These are phyloP conservation scores for Alloteropsis semialata DNA, from an alignment of 176 grass and related monocot species.

Conservation along the genomic window DNA sequence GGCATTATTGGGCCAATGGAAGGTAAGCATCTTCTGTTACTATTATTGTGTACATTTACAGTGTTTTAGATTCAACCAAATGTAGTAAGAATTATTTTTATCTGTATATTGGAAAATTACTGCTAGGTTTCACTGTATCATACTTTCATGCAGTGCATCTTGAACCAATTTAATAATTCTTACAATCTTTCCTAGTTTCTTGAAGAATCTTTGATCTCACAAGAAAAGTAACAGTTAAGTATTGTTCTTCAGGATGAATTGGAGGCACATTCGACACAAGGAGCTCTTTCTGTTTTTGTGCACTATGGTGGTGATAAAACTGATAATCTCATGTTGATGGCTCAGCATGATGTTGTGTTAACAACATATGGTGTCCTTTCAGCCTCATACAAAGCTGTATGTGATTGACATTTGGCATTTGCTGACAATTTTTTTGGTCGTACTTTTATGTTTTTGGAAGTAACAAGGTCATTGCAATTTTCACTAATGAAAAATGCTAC, in stretches of 20 bases:
- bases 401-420: slow-evolving; percentile 8
- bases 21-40: slow-evolving; percentile 39
- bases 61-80: background rate
- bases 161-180: background rate
- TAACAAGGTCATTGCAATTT: background rate
- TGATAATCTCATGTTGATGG: slow-evolving; percentile 49
- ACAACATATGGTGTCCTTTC: slow-evolving; percentile 82
- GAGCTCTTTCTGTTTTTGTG: slow-evolving; percentile 75
- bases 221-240: slow-evolving; percentile 8
- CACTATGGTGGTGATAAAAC: slow-evolving; percentile 79
- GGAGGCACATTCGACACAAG: slow-evolving; percentile 63
- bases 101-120: slow-evolving; percentile 3
- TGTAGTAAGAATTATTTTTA: background rate
- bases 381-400: slow-evolving; percentile 60
- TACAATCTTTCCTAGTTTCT: background rate
- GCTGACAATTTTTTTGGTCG: background rate
- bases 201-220: background rate
- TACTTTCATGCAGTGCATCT: background rate
- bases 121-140: background rate
- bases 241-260: slow-evolving; percentile 64
- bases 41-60: slow-evolving; percentile 5
- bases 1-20: slow-evolving; percentile 94
- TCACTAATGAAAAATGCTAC: slow-evolving; percentile 12
- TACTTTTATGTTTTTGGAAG: background rate
- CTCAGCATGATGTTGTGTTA: slow-evolving; percentile 69